A percentile compares a stretch with the other conserved stretches of the same genome.
Conservation (phyloP, 164 flowering plant species). For the Chloranthus sessilifolius region DNA sequence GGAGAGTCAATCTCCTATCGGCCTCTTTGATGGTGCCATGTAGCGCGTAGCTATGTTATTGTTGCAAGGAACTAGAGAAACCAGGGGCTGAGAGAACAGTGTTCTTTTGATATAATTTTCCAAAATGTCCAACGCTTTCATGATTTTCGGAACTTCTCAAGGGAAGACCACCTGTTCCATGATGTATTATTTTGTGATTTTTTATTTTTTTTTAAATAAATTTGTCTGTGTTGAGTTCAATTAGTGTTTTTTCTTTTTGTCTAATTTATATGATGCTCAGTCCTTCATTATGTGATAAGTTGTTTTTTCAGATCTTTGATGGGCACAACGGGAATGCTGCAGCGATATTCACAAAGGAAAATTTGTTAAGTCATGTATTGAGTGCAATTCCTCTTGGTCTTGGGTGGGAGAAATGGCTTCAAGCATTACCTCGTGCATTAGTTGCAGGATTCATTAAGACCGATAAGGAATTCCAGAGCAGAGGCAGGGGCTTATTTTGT, state of each 20-base stretch:
- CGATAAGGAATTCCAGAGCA: slow-evolving; percentile 78
- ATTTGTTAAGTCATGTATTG: slow-evolving; percentile 63
- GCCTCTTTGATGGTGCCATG: too few species aligned
- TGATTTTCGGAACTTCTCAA: too few species aligned
- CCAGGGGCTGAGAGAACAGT: too few species aligned
- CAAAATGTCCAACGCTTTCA: too few species aligned
- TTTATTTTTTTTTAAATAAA: too few species aligned
- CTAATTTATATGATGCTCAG: slow-evolving; percentile 4
- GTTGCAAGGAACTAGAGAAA: too few species aligned
- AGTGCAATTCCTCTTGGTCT: slow-evolving; percentile 78
- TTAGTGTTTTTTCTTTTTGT: not conserved
- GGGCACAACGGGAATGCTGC: slow-evolving; percentile 95
- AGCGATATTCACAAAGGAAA: slow-evolving; percentile 65
- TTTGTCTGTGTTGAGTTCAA: too few species aligned
- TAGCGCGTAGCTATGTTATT: too few species aligned
- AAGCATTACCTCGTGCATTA: slow-evolving; percentile 80
- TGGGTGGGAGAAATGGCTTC: slow-evolving; percentile 87
- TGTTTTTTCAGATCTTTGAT: slow-evolving; percentile 66
- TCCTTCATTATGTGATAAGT: slow-evolving; percentile 8
- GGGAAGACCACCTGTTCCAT: too few species aligned
- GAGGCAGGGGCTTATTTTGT: slow-evolving; percentile 40
- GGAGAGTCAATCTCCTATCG: too few species aligned
- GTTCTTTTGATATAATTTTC: too few species aligned
- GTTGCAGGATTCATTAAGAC: slow-evolving; percentile 94
- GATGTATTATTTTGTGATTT: too few species aligned